Evolutionary conservation across 2,329 filamentous ascomycete species (phyloP).

Genomic region (Fusarium chuoi): DNA sequence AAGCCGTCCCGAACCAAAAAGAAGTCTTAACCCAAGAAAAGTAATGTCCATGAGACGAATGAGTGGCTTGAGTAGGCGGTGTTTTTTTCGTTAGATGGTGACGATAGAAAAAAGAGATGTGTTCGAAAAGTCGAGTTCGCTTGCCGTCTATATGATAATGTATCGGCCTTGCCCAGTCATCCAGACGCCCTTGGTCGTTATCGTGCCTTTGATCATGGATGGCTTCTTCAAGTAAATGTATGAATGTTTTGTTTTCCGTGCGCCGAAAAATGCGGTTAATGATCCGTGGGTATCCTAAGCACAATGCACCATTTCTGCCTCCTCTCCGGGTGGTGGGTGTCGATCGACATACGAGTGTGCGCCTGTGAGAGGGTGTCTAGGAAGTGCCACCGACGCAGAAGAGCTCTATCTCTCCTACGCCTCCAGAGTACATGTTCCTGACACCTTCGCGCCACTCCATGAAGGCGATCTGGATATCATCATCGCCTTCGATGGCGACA

Average conservation of each 20-base stretch:
- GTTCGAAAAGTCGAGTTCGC: conserved; percentile 40
- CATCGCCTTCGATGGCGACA: conserved; percentile 93
- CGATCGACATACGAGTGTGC: conserved; percentile 11
- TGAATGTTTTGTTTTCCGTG: conserved; percentile 43
- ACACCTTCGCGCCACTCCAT: conserved; percentile 87
- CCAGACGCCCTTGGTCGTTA: conserved; percentile 41
- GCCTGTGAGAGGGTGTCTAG: conserved; percentile 19
- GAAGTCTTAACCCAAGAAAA: conserved; percentile 33
- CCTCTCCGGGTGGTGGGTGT: conserved; percentile 14
- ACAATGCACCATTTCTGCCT: conserved; percentile 40
- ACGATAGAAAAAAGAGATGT: conserved; percentile 29
- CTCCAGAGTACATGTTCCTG: conserved; percentile 67
- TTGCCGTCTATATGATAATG: conserved; percentile 48
- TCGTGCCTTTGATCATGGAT: conserved; percentile 39
- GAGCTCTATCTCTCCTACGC: conserved; percentile 89
- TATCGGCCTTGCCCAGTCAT: conserved; percentile 34
- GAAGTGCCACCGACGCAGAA: conserved; percentile 73
- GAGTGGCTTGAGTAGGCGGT: conserved; percentile 33
- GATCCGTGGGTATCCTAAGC: conserved; percentile 44
- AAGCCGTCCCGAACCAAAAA: conserved; percentile 21
- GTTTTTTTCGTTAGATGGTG: conserved; percentile 23
- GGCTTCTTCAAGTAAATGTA: conserved; percentile 40
- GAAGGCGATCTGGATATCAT: conserved; percentile 96
- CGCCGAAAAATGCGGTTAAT: conserved; percentile 48
- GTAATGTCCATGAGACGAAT: conserved; percentile 18